Conservation (phyloP, 2,329 filamentous ascomycete species). For the Epichloe gansuensis region DNA sequence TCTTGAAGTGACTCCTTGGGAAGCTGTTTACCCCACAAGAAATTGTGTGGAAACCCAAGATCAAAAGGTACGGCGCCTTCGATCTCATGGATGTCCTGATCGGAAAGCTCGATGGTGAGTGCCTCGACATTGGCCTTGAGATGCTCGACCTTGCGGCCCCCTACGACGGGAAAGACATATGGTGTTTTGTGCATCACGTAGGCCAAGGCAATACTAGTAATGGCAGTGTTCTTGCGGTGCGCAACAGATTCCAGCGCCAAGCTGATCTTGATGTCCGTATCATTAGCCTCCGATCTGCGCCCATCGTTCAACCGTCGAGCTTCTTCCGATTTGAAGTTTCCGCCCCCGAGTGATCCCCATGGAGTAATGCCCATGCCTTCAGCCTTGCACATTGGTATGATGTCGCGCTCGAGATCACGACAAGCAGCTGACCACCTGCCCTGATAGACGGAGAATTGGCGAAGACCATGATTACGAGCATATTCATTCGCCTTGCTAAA, state of each 20-base stretch:
- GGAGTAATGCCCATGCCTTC: constrained; percentile 42
- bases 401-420: constrained; percentile 29
- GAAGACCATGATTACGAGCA: constrained; percentile 55
- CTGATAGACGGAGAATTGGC: constrained; percentile 47
- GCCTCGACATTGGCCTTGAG: constrained; percentile 58
- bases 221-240: constrained; percentile 25
- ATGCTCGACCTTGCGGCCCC: constrained; percentile 56
- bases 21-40: constrained; percentile 34
- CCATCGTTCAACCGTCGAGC: constrained; percentile 23
- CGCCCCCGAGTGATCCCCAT: constrained; percentile 44
- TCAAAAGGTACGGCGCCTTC: constrained; percentile 50
- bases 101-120: constrained; percentile 43
- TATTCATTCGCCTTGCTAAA: constrained; percentile 50
- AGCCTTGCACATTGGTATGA: constrained; percentile 29
- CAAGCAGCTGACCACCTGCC: constrained; percentile 27
- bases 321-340: constrained; percentile 30
- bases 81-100: constrained; percentile 52
- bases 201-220: constrained; percentile 47
- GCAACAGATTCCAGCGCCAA: constrained; percentile 37
- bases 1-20: constrained; percentile 24
- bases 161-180: constrained; percentile 62
- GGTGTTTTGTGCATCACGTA: constrained; percentile 62
- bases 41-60: constrained; percentile 51
- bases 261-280: constrained; percentile 39
- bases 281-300: constrained; percentile 27